Evolutionary conservation across 331 rosid genomes (phyloP), one percentile per base, ranked within the genome.

Genomic region (Pyracantha coccinea): DNA sequence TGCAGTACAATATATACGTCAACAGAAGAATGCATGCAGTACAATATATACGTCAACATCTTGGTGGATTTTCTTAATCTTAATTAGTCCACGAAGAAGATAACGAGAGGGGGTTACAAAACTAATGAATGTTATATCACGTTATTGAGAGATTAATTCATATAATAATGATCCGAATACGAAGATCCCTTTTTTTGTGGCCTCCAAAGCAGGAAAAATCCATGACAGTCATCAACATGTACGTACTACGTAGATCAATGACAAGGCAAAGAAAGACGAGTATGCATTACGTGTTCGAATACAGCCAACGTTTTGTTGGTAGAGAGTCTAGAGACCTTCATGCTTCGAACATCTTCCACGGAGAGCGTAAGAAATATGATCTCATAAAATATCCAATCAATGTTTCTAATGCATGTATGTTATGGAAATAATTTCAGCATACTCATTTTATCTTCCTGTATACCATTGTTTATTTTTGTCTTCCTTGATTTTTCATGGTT

Each of bases 171-270:
- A 8, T 16, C 58, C 78, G 33, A 52, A 52, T 25, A 63, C 8
- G 6, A 72, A 81, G 82, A 86, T 83, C 21, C 87, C 75, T 35
- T 79, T 60, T 60, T 60, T 60, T 31, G 68, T 77, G 80, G 74
- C 81, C 65, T 58, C 50, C 73, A 54, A 55, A 13, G 74, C n/a
- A 66, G 69, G 75, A 79, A 72, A 74, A 60, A 66, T 64, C 79
- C 74, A 72, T 59, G 77, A 79, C 16, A 53, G 29, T 64, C 24
- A 58, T 35, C 57, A 25, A 38, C 4, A 63, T 19, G 25, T 24
- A 54, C 24, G 29, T 71, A 50, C 2, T 50, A 50, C 64, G 32
- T 20, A 27, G 24, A 71, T 28, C 44, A 5, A 69, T 69, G 73
- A 52, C 64, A 14, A 8, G 7, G 63, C 38, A 47, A 15, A 52